Conservation (phyloP, 768 basidiomycete species). For the Suillus subalutaceus region DNA sequence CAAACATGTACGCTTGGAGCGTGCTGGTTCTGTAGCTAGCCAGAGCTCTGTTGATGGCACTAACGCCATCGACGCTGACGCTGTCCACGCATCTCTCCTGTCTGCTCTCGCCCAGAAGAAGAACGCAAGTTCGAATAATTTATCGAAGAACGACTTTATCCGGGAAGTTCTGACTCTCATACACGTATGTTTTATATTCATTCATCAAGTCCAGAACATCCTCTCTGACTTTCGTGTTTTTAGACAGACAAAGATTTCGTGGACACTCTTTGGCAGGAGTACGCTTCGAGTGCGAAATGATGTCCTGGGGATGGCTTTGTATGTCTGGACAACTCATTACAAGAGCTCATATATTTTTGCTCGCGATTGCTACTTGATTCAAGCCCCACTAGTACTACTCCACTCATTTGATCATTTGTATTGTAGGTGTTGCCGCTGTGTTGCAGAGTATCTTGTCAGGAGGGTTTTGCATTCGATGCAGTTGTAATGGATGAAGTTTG, state of each 20-base stretch:
- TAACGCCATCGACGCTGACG: conserved; percentile 22
- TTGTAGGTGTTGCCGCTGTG: not conserved
- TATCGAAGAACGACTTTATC: conserved; percentile 61
- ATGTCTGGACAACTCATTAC: not conserved
- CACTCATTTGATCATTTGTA: conserved; percentile 7
- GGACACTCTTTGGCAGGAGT: conserved; percentile 61
- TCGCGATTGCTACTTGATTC: conserved; percentile 1
- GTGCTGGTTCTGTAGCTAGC: conserved; percentile 2
- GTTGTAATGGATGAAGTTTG: not conserved
- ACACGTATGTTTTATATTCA: conserved; percentile 46
- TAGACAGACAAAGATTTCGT: conserved; percentile 71
- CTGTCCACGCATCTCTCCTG: conserved; percentile 26
- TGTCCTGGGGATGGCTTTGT: not conserved
- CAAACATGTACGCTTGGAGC: conserved; percentile 18
- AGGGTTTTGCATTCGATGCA: not conserved
- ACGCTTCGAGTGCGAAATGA: conserved; percentile 29
- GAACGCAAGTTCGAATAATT: conserved; percentile 19
- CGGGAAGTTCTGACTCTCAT: conserved; percentile 61
- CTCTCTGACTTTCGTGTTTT: not conserved
- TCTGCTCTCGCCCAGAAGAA: conserved; percentile 26
- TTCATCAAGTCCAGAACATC: not conserved
- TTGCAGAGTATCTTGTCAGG: not conserved
- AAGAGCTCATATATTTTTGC: conserved; percentile 10
- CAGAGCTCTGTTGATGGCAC: conserved; percentile 7
- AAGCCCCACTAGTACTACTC: conserved; percentile 2